A percentile compares a stretch with the other conserved stretches of the same genome.
Conservation (phyloP, 306 rosid species). For the Castanea crenata region DNA sequence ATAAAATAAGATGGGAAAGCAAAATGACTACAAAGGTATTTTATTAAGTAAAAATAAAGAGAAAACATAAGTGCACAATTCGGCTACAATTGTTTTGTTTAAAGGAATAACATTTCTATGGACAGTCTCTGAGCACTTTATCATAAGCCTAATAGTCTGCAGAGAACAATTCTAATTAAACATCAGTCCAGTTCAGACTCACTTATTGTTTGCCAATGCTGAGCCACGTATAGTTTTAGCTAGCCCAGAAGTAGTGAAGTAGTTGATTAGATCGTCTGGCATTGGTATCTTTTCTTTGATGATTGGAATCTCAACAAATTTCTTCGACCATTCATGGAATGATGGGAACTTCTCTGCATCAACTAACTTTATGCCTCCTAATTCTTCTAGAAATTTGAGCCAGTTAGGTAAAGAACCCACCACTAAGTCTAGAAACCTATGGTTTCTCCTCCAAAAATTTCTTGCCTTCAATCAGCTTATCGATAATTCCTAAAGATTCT, state of each 20-base stretch:
- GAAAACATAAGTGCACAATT: too few species aligned
- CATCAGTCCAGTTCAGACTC: too few species aligned
- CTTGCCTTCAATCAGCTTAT: constrained; percentile 30
- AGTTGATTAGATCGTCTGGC: constrained; percentile 15
- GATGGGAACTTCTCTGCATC: background rate
- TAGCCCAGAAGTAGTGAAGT: background rate
- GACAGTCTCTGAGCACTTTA: too few species aligned
- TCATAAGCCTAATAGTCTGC: too few species aligned
- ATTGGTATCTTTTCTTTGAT: background rate
- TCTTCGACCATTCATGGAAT: background rate
- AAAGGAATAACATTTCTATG: too few species aligned
- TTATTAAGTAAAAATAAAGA: too few species aligned
- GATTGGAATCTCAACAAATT: background rate
- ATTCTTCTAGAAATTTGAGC: background rate
- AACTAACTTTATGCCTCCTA: background rate
- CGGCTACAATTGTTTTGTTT: too few species aligned
- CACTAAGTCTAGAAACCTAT: constrained; percentile 4
- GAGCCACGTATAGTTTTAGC: too few species aligned
- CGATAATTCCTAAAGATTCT: constrained; percentile 25
- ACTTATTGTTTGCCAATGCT: too few species aligned
- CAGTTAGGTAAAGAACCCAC: background rate
- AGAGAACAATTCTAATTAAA: too few species aligned
- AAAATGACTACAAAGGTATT: too few species aligned
- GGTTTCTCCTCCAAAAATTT: constrained; percentile 37
- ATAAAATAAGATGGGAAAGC: too few species aligned